Evolutionary conservation across 2,329 filamentous ascomycete genomes (phyloP).

Genomic region (Microcyclospora pomicola): DNA sequence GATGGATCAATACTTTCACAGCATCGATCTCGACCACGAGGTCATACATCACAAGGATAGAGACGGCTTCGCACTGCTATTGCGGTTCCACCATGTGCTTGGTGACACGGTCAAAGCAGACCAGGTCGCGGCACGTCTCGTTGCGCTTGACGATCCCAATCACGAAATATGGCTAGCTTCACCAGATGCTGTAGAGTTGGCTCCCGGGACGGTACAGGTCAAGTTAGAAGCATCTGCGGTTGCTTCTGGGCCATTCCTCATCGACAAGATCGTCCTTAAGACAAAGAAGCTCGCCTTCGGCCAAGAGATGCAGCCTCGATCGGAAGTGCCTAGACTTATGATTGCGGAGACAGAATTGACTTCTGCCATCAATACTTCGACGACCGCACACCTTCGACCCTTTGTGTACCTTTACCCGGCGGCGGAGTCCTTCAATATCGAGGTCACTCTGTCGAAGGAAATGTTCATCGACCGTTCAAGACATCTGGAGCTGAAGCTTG

Average conservation of each 20-base stretch:
- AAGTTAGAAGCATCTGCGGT: conserved; percentile 41
- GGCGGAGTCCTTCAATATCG: conserved; percentile 52
- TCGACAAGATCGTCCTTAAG: conserved; percentile 56
- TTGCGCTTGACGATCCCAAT: conserved; percentile 41
- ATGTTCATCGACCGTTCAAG: conserved; percentile 71
- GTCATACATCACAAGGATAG: conserved; percentile 55
- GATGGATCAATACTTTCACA: conserved; percentile 59
- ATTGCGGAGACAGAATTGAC: neutral
- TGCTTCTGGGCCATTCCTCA: conserved; percentile 58
- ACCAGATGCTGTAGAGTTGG: conserved; percentile 32
- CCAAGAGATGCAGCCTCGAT: conserved; percentile 44
- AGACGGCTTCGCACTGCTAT: conserved; percentile 59
- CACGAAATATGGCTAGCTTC: conserved; percentile 56
- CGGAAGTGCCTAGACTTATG: neutral
- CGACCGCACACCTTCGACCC: conserved; percentile 5
- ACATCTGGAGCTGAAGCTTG: conserved; percentile 59
- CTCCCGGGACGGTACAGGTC: conserved; percentile 41
- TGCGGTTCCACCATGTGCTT: conserved; percentile 59
- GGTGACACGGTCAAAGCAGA: conserved; percentile 56
- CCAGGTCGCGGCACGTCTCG: conserved; percentile 49
- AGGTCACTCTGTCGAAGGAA: conserved; percentile 50
- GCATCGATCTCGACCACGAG: conserved; percentile 52
- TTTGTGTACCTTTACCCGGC: conserved; percentile 63
- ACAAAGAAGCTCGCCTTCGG: conserved; percentile 51
- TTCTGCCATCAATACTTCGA: neutral